Conservation (phyloP, 2,329 filamentous ascomycete genomes). For the Metarhizium guizhouense region DNA sequence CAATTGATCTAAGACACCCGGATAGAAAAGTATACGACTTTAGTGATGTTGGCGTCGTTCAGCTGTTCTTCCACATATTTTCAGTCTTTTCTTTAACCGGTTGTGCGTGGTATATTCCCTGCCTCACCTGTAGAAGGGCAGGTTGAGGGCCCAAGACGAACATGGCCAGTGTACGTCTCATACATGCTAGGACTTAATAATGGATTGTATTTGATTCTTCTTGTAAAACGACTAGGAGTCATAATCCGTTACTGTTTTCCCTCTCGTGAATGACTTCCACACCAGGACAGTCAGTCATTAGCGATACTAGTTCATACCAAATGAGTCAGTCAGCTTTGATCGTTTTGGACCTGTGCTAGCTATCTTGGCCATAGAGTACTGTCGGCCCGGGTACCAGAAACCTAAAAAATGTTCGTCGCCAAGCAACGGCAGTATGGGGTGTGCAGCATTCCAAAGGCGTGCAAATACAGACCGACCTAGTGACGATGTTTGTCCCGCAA, state of each 20-base stretch:
- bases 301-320: neutral
- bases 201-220: slow-evolving; percentile 28
- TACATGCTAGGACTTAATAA: slow-evolving; percentile 36
- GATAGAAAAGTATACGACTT: slow-evolving; percentile 17
- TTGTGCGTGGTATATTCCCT: slow-evolving; percentile 24
- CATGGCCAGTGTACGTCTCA: slow-evolving; percentile 7
- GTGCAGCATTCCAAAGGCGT: neutral
- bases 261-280: neutral
- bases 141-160: slow-evolving; percentile 15
- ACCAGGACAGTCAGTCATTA: neutral
- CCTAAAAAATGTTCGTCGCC: neutral
- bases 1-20: slow-evolving; percentile 39
- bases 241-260: neutral
- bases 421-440: neutral
- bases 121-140: slow-evolving; percentile 15
- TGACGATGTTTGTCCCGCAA: neutral
- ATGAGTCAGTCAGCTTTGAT: neutral
- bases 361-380: neutral
- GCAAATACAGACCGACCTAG: neutral
- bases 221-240: neutral
- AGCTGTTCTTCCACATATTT: slow-evolving; percentile 23
- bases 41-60: slow-evolving; percentile 26
- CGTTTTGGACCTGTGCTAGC: neutral
- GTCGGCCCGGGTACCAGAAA: neutral
- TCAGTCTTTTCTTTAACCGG: slow-evolving; percentile 24